Evolutionary conservation across 768 basidiomycete species (phyloP).

Genomic region (Thelephora ganbajun): DNA sequence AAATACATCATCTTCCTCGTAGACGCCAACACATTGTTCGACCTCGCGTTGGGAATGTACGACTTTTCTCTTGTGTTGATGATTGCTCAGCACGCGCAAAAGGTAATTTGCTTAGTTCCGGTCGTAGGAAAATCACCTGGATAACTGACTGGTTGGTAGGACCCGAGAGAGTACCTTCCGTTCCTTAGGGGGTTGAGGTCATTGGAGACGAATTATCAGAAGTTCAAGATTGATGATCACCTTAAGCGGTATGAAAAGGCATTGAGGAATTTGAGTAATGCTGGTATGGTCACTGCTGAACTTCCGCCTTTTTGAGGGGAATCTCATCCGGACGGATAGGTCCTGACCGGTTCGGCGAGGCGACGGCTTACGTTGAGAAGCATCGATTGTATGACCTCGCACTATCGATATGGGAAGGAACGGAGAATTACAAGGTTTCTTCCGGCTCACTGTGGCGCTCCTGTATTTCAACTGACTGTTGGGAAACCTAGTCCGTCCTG

Average conservation of each 20-base stretch:
- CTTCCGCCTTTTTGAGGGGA: too few relatives aligned
- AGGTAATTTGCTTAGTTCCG: slow-evolving; percentile 33
- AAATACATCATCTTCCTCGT: slow-evolving; percentile 98
- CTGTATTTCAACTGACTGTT: neutral
- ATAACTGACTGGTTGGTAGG: too few relatives aligned
- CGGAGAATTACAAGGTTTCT: slow-evolving; percentile 33
- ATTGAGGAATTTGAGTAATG: slow-evolving; percentile 54
- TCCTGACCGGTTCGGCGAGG: slow-evolving; percentile 61
- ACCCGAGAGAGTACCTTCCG: slow-evolving; percentile 94
- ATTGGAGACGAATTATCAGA: slow-evolving; percentile 69
- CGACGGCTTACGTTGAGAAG: slow-evolving; percentile 61
- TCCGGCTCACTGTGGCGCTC: neutral
- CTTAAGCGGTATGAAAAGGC: slow-evolving; percentile 67
- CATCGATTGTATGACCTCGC: slow-evolving; percentile 68
- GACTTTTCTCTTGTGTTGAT: slow-evolving; percentile 92
- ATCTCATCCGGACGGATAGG: slow-evolving; percentile 25
- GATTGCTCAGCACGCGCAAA: slow-evolving; percentile 95
- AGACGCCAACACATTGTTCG: slow-evolving; percentile 81
- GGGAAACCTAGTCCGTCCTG: slow-evolving; percentile 38
- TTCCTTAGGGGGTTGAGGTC: slow-evolving; percentile 85
- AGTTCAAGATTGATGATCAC: slow-evolving; percentile 88
- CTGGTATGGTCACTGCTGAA: too few relatives aligned
- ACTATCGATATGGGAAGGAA: slow-evolving; percentile 58
- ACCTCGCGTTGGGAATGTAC: slow-evolving; percentile 97
- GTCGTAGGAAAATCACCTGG: neutral